phyloP scores from a whole-genome alignment of 257 asterid genomes.

The Solanum clarkiae region DNA sequence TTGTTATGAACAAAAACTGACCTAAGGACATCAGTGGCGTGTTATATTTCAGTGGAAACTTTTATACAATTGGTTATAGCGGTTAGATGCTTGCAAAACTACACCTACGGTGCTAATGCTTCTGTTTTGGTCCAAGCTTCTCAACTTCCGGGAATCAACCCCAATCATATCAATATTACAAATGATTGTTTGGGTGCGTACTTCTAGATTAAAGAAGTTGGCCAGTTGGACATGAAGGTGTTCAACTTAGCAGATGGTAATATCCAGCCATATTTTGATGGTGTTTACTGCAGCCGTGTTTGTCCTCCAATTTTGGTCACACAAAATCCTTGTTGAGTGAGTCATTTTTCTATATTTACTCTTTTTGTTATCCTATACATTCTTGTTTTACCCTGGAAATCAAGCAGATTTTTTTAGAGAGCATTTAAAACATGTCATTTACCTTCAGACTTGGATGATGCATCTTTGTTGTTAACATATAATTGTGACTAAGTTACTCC shows the following conservation, averaged over 20 bases:
- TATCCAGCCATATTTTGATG: neutral
- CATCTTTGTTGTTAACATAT: neutral
- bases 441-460: neutral
- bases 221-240: neutral
- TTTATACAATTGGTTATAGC: neutral
- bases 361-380: neutral
- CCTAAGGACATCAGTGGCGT: neutral
- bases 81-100: too few species aligned
- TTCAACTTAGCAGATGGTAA: neutral
- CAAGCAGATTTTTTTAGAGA: neutral
- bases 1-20: neutral
- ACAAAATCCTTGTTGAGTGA: neutral
- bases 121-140: neutral
- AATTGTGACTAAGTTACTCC: neutral
- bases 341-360: neutral
- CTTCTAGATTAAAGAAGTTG: neutral
- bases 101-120: neutral
- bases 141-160: neutral
- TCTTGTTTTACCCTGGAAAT: neutral
- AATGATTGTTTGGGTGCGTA: neutral
- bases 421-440: neutral
- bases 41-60: neutral
- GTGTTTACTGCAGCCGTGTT: neutral
- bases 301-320: neutral
- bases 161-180: neutral